phyloP scores from a whole-genome alignment of 2,329 filamentous ascomycete genomes.

The Apiospora sp. region DNA sequence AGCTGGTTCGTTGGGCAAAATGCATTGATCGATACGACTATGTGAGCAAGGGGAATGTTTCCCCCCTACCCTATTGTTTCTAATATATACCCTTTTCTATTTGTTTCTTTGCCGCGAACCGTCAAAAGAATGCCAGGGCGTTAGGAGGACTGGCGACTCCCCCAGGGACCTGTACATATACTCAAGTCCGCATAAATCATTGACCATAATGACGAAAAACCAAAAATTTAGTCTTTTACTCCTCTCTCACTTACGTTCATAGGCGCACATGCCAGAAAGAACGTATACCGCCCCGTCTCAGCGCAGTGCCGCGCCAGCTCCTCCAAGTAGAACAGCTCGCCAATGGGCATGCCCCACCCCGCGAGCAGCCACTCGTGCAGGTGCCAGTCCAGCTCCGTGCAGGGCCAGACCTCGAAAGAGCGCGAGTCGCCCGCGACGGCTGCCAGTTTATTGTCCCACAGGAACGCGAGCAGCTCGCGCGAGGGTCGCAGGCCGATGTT shows the following conservation, averaged over 20 bases:
- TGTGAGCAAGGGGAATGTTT: background rate
- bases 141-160: background rate
- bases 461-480: slow-evolving; percentile 45
- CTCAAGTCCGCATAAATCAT: no score
- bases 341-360: slow-evolving; percentile 35
- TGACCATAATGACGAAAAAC: no score
- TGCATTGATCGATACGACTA: background rate
- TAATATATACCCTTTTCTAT: no score
- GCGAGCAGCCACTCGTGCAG: slow-evolving; percentile 34
- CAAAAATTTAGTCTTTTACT: no score
- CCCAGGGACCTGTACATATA: background rate
- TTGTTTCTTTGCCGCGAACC: no score
- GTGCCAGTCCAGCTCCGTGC: slow-evolving; percentile 34
- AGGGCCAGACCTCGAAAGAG: slow-evolving; percentile 50
- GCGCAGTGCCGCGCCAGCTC: slow-evolving; percentile 27
- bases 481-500: slow-evolving; percentile 47
- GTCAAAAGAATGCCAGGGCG: background rate
- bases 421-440: slow-evolving; percentile 51
- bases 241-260: no score
- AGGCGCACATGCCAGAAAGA: slow-evolving; percentile 32
- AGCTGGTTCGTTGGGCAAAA: no score
- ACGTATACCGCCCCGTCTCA: slow-evolving; percentile 26
- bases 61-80: no score
- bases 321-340: slow-evolving; percentile 34
- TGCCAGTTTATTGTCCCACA: slow-evolving; percentile 51